Evolutionary conservation across 345 rosid species (phyloP).

Genomic region (Psidium guajava): DNA sequence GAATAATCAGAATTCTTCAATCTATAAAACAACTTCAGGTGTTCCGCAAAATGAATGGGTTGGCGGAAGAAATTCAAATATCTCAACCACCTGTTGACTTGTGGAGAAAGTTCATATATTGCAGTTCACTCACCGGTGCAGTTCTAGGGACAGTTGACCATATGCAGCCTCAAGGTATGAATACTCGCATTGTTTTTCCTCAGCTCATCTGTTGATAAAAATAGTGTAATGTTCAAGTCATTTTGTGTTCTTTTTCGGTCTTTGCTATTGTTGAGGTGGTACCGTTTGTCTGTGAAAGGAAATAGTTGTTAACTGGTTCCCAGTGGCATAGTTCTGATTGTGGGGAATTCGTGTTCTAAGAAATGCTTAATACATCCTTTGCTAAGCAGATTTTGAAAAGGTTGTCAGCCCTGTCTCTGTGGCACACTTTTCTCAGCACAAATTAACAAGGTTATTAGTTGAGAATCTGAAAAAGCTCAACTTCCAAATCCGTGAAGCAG

Average conservation of each 20-base stretch:
- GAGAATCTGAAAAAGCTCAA: constrained; percentile 50
- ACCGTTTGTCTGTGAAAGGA: background rate
- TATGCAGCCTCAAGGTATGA: constrained; percentile 88
- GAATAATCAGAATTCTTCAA: background rate
- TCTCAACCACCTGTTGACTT: constrained; percentile 78
- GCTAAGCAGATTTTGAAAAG: constrained; percentile 62
- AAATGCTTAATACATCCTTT: constrained; percentile 5
- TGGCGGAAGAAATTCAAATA: constrained; percentile 75
- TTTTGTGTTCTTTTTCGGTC: background rate
- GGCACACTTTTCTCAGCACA: constrained; percentile 90
- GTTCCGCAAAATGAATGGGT: constrained; percentile 68
- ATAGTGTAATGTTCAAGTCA: background rate
- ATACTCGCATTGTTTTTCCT: background rate
- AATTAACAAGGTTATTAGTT: constrained; percentile 49
- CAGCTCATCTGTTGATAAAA: background rate
- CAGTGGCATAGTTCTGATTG: background rate
- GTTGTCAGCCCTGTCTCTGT: constrained; percentile 78
- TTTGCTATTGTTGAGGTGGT: background rate
- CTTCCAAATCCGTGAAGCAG: constrained; percentile 26
- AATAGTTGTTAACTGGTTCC: background rate
- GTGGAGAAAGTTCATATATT: constrained; percentile 92
- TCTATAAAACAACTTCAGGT: constrained; percentile 26
- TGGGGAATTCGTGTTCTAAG: background rate
- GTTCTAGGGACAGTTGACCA: constrained; percentile 89
- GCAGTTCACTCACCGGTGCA: constrained; percentile 80